A percentile compares a stretch with the other conserved stretches of the same genome.
Evolutionary conservation across 352 stramenopile genomes (phyloP).

Genomic region (Lagenidium giganteum): DNA sequence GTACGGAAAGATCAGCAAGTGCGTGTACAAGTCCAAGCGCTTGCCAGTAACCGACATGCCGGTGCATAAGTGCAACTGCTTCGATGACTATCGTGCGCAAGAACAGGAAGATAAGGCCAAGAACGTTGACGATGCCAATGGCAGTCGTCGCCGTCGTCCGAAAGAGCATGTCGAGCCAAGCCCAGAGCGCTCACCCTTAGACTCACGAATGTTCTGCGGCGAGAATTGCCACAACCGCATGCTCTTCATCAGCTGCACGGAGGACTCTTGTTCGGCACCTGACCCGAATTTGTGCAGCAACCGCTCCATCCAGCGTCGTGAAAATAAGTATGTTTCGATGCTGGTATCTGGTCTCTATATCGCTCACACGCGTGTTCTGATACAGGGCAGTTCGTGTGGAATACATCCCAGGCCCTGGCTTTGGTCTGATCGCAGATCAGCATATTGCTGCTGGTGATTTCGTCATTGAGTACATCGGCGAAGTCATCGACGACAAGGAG

Average conservation of each 20-base stretch:
- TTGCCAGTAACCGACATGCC: slow-evolving; percentile 34
- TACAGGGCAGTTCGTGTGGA: slow-evolving; percentile 35
- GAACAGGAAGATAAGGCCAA: too few relatives aligned
- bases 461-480: slow-evolving; percentile 88
- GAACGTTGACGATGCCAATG: too few relatives aligned
- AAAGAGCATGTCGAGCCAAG: too few relatives aligned
- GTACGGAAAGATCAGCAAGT: slow-evolving; percentile 54
- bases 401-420: slow-evolving; percentile 75
- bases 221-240: slow-evolving; percentile 70
- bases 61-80: slow-evolving; percentile 61
- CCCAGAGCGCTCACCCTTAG: too few relatives aligned
- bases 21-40: slow-evolving; percentile 52
- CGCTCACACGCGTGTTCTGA: too few relatives aligned
- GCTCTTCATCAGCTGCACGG: slow-evolving; percentile 63
- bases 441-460: slow-evolving; percentile 65
- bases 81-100: too few relatives aligned
- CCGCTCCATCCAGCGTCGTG: slow-evolving; percentile 45
- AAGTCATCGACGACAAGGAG: slow-evolving; percentile 86
- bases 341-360: too few relatives aligned
- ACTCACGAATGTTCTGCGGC: slow-evolving; percentile 45
- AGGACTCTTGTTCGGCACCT: slow-evolving; percentile 55
- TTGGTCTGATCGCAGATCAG: slow-evolving; percentile 77
- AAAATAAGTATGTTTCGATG: slow-evolving; percentile 46
- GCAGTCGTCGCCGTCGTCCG: too few relatives aligned
- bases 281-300: slow-evolving; percentile 53